phyloP scores from a whole-genome alignment of 305 asterid genomes.

The Rubia balearica region DNA sequence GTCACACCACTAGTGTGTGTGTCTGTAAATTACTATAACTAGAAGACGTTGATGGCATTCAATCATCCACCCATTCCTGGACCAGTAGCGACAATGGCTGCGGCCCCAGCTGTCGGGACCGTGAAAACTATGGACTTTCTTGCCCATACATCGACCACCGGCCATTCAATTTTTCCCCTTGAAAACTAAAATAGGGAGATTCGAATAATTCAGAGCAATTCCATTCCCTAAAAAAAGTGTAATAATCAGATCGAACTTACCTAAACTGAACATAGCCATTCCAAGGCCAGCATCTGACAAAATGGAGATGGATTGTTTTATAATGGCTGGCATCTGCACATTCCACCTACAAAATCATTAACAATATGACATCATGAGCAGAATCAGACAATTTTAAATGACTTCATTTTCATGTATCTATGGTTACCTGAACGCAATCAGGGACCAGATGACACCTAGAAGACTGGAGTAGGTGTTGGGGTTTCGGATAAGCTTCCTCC shows the following conservation, averaged over 20 bases:
- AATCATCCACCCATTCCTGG: slow-evolving; percentile 20
- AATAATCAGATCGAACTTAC: slow-evolving; percentile 26
- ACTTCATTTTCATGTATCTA: too few species aligned
- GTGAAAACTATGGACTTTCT: slow-evolving; percentile 6
- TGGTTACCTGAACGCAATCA: slow-evolving; percentile 53
- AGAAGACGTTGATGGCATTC: slow-evolving; percentile 12
- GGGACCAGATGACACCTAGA: slow-evolving; percentile 82
- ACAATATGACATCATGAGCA: not conserved
- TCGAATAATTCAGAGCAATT: not conserved
- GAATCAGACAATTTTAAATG: too few species aligned
- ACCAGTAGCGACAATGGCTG: slow-evolving; percentile 29
- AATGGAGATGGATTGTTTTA: slow-evolving; percentile 60
- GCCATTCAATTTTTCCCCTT: not conserved
- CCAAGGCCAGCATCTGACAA: slow-evolving; percentile 97
- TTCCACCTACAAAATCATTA: slow-evolving; percentile 52
- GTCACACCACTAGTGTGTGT: too few species aligned
- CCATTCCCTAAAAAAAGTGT: not conserved
- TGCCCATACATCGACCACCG: not conserved
- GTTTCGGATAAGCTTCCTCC: slow-evolving; percentile 96
- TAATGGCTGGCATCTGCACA: slow-evolving; percentile 69
- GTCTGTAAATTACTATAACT: not conserved
- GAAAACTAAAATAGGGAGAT: not conserved
- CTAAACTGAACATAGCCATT: slow-evolving; percentile 99
- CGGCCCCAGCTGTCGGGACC: slow-evolving; percentile 30
- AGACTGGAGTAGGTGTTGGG: slow-evolving; percentile 97